Evolutionary conservation across 2,329 filamentous ascomycete species (phyloP), one percentile per base, ranked within the genome.

Genomic region (Ambrosiella xylebori): DNA sequence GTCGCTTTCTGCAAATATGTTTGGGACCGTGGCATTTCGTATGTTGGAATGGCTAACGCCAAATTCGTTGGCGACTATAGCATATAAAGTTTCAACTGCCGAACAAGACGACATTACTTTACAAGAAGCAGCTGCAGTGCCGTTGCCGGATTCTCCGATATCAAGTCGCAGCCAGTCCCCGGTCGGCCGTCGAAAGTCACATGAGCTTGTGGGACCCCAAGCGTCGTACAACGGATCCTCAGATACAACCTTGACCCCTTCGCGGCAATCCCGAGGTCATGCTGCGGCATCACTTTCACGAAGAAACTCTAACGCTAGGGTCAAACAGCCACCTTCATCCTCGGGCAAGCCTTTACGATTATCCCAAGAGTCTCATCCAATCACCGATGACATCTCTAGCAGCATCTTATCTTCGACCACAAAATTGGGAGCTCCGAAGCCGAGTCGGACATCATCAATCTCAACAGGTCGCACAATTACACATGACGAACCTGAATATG

Each of bases 21-120:
- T 85, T 63, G 80, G 76, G 6, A 83, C 81, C 0, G 77, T 78
- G 9, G 77, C 82, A 9, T 81, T 85, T 67, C 84, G 81, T 64
- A 85, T 85, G 80, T 64, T 85, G 2, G 82, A 85, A 65, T 85
- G 81, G 81, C 69, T 85, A n/a, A 81, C 80, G 1, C 80, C 80
- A 0, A 73, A 73, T 57, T 58, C 59, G 15, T 37, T 61, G 8
- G 54, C 49, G 7, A 17, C 47, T 38, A 36, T 61, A 19, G 19
- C 59, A 15, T 53, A 59, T 13, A 58, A 58, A 36, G 56, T 50
- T n/a, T 57, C 59, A 1, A 54, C 57, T 5, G 53, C 57, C 9
- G 56, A 61, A 19, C 59, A 61, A 54, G 59, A 61, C 36, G 59
- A 58, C 39, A 58, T 58, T 11, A 27, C 59, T 3, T 38, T 60